Conservation (phyloP, 495 filamentous ascomycete genomes). For the Neurospora cerealis region DNA sequence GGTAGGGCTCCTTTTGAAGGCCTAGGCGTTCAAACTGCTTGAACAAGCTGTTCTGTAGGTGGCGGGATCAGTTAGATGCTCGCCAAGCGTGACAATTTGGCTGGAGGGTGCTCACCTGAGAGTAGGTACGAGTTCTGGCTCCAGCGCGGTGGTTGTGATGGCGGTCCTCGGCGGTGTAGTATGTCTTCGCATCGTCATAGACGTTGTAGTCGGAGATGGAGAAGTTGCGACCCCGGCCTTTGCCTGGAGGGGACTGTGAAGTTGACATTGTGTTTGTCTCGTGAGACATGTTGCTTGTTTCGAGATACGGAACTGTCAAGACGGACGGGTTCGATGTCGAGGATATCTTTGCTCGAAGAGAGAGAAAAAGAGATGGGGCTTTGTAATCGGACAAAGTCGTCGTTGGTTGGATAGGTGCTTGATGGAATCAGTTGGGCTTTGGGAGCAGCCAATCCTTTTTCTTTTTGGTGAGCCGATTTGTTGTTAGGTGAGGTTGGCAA, state of each 20-base stretch:
- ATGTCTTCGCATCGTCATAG: constrained; percentile 39
- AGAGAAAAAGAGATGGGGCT: neutral
- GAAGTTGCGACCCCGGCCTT: constrained; percentile 6
- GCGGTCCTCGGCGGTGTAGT: constrained; percentile 38
- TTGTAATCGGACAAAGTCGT: neutral
- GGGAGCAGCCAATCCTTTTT: neutral
- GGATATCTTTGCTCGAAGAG: neutral
- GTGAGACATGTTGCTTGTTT: constrained; percentile 2
- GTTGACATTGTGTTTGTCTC: neutral
- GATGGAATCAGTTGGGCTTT: neutral
- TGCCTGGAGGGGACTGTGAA: neutral
- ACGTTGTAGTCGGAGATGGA: constrained; percentile 29
- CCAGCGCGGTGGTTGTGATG: constrained; percentile 30
- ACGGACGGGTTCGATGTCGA: constrained; percentile 3
- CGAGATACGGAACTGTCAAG: neutral
- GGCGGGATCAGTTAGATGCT: neutral
- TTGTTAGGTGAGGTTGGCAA: neutral
- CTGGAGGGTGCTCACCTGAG: constrained; percentile 25
- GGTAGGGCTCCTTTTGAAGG: constrained; percentile 29
- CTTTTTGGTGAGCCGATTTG: neutral
- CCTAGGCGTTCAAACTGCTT: constrained; percentile 35
- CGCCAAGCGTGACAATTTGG: neutral
- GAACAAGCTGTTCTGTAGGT: constrained; percentile 29
- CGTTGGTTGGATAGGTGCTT: neutral
- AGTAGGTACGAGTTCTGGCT: constrained; percentile 35